phyloP scores from a whole-genome alignment of 805 yeast genomes.

The Monosporozyma aerobia region DNA sequence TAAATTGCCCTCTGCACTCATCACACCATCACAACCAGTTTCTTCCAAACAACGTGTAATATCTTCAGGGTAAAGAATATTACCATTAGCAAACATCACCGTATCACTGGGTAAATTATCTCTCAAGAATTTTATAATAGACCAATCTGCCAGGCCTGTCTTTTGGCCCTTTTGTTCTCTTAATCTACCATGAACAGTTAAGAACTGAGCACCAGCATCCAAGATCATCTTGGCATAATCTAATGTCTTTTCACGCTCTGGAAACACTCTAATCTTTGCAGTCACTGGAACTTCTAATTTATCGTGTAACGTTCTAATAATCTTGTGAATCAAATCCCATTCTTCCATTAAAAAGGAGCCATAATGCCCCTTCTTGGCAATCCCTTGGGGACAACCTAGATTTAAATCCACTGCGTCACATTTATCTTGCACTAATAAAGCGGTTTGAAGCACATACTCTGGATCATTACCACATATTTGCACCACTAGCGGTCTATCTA shows the following conservation, averaged over 20 bases:
- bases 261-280: constrained; percentile 87
- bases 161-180: constrained; percentile 96
- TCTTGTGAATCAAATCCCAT: constrained; percentile 70
- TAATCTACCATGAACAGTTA: constrained; percentile 92
- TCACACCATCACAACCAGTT: constrained; percentile 77
- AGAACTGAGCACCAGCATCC: constrained; percentile 88
- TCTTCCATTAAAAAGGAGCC: constrained; percentile 97
- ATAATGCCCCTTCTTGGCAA: constrained; percentile 88
- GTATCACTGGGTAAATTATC: constrained; percentile 72
- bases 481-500: constrained; percentile 81
- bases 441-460: constrained; percentile 71
- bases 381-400: constrained; percentile 97
- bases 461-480: constrained; percentile 98
- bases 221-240: constrained; percentile 84
- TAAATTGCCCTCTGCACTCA: constrained; percentile 95
- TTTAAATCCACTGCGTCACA: constrained; percentile 96
- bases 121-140: constrained; percentile 57
- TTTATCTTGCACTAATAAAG: constrained; percentile 62
- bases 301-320: constrained; percentile 65
- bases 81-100: constrained; percentile 91
- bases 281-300: constrained; percentile 83
- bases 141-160: constrained; percentile 95
- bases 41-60: constrained; percentile 55
- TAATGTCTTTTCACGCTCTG: constrained; percentile 72
- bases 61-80: constrained; percentile 84